Evolutionary conservation across 2,329 filamentous ascomycete genomes (phyloP).

Genomic region (Dichotomopilus funicola): DNA sequence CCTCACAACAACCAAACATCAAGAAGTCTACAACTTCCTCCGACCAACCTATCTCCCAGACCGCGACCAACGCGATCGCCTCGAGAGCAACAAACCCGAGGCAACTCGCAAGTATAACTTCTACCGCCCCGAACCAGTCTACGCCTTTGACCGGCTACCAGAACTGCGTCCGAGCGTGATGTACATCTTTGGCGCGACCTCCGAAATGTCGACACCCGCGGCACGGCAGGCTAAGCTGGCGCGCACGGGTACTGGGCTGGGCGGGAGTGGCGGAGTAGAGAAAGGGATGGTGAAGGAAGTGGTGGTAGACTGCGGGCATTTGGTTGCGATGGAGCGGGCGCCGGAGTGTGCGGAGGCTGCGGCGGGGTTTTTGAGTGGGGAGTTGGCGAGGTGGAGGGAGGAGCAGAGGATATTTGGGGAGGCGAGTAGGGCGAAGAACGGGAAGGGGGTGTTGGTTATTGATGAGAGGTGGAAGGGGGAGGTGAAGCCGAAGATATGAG

Average conservation of each 20-base stretch:
- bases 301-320: conserved; percentile 62
- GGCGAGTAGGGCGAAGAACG: conserved; percentile 40
- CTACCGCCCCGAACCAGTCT: conserved; percentile 59
- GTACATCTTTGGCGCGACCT: conserved; percentile 61
- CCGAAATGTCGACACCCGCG: conserved; percentile 47
- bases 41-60: conserved; percentile 44
- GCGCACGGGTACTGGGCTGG: conserved; percentile 56
- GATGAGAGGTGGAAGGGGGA: conserved; percentile 42
- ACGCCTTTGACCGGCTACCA: conserved; percentile 51
- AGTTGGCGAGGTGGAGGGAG: conserved; percentile 49
- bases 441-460: conserved; percentile 49
- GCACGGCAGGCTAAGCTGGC: conserved; percentile 53
- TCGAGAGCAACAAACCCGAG: conserved; percentile 22
- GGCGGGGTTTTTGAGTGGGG: conserved; percentile 49
- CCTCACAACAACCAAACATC: conserved; percentile 75
- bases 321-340: conserved; percentile 78
- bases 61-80: conserved; percentile 32
- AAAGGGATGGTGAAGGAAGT: conserved; percentile 62
- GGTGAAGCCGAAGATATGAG: conserved; percentile 12
- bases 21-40: conserved; percentile 76
- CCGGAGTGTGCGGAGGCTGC: conserved; percentile 56
- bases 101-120: conserved; percentile 41
- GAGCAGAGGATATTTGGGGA: conserved; percentile 51
- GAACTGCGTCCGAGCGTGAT: conserved; percentile 58
- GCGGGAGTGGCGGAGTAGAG: conserved; percentile 59